These are phyloP conservation scores for Fusarium sp. DNA, from an alignment of 2,329 filamentous ascomycete species.

Conservation along the genomic window DNA sequence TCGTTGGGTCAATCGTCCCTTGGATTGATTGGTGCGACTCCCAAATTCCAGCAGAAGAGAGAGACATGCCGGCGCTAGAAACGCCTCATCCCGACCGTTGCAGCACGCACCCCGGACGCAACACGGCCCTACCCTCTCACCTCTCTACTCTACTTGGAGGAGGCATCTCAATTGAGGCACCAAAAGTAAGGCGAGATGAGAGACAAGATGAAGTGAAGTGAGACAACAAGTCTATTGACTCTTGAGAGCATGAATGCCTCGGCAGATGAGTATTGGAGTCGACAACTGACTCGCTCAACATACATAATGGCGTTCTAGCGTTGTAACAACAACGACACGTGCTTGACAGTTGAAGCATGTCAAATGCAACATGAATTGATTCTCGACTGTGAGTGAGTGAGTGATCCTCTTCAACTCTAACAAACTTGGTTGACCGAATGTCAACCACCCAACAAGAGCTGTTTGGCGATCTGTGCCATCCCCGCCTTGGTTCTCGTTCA, in stretches of 20 bases:
- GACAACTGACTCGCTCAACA: neutral
- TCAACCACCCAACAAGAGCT: neutral
- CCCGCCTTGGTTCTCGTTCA: neutral
- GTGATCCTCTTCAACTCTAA: neutral
- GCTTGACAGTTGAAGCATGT: neutral
- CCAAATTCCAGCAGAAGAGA: neutral
- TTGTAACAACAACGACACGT: neutral
- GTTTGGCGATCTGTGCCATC: conserved; percentile 11
- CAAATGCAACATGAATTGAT: neutral
- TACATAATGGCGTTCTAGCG: neutral
- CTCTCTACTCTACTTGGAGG: neutral
- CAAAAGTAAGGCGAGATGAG: conserved; percentile 1
- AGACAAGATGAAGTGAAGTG: neutral
- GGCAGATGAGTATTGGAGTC: neutral
- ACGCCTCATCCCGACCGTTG: conserved; percentile 33
- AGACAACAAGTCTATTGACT: neutral
- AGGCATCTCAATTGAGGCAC: neutral
- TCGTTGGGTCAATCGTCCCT: neutral
- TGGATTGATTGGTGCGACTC: conserved; percentile 3
- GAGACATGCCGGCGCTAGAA: conserved; percentile 36
- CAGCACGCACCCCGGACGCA: conserved; percentile 27
- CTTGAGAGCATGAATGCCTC: neutral
- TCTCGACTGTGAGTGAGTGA: neutral
- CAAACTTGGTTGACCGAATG: neutral
- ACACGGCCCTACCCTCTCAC: conserved; percentile 9